Conservation (phyloP, 768 basidiomycete genomes). For the Phylloporus sp. region DNA sequence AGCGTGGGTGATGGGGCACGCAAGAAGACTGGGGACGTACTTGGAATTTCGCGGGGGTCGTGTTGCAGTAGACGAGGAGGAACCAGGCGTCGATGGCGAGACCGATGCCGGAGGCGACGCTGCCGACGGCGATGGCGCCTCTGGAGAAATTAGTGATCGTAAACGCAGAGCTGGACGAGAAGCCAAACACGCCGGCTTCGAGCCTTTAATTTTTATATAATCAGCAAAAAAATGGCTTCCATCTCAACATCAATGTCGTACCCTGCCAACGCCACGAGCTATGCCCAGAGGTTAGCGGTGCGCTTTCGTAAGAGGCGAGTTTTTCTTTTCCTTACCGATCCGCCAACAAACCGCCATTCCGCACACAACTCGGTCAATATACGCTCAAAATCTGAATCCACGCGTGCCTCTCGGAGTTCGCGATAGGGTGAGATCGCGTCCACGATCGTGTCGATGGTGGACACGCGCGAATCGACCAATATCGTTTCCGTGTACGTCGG, state of each 20-base stretch:
- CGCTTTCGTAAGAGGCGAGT: neutral
- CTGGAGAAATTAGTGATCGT: constrained; percentile 42
- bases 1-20: too few relatives aligned
- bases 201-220: too few relatives aligned
- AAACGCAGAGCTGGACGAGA: constrained; percentile 51
- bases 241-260: constrained; percentile 23
- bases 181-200: constrained; percentile 59
- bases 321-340: constrained; percentile 41
- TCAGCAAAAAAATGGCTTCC: constrained; percentile 1
- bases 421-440: constrained; percentile 53
- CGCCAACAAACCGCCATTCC: constrained; percentile 68
- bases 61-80: constrained; percentile 55
- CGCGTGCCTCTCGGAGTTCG: constrained; percentile 40
- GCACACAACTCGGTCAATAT: constrained; percentile 44
- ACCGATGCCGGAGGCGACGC: constrained; percentile 59
- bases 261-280: constrained; percentile 62
- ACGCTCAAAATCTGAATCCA: constrained; percentile 46
- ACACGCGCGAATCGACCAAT: constrained; percentile 24
- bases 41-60: constrained; percentile 46
- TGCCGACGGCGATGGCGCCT: constrained; percentile 52
- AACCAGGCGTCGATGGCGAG: constrained; percentile 63
- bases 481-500: constrained; percentile 43
- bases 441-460: constrained; percentile 36
- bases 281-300: neutral
- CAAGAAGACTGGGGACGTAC: too few relatives aligned